Evolutionary conservation across 2,329 filamentous ascomycete species (phyloP), one percentile per base, ranked within the genome.

Genomic region (Bertia moriformis): DNA sequence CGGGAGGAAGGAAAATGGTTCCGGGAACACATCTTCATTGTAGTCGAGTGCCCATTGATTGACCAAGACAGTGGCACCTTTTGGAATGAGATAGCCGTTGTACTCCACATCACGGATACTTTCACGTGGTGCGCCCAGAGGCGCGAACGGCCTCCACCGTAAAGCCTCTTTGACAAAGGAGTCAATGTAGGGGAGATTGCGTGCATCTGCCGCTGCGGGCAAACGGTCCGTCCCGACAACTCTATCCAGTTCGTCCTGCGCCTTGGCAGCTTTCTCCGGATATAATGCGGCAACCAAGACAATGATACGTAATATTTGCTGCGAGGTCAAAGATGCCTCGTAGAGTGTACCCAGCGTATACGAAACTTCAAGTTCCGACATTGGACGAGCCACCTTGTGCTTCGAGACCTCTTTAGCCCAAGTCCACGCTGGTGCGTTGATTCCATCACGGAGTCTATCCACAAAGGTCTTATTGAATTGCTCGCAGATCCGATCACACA

Each of bases 51-150:
- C 17, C 17, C 33, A 19, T 22, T 13, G n/a, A n/a, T 18, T 15
- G 14, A 14, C 13, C 12, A 41, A 35, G n/a, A 39, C 20, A 10
- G 38, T 39, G 10, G 38, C 20, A 5, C 38, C 38, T 18, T 36
- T 32, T 4, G 38, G 22, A 30, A 33, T 29, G 22, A 36, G n/a
- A 30, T 40, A 42, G 18, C 38, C 38, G 18, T 4, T 14, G 19
- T 40, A 42, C 14, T 18, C 17, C 14, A 17, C n/a, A 12, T 30
- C 38, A 7, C 45, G 19, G 47, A 48, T 42, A 44, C 48, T 22
- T 24, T 19, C 33, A 15, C 38, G 36, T 19, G 37, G 17, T n/a
- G n/a, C 24, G 24, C 24, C 24, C 10, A 29, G 24, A 12, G 17
- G 7, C 10, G 15, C 32, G 7, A 18, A 7, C 10, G 32, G 32